Evolutionary conservation across 2,329 filamentous ascomycete genomes (phyloP), one percentile per base, ranked within the genome.

Genomic region (Fusarium paranaense): DNA sequence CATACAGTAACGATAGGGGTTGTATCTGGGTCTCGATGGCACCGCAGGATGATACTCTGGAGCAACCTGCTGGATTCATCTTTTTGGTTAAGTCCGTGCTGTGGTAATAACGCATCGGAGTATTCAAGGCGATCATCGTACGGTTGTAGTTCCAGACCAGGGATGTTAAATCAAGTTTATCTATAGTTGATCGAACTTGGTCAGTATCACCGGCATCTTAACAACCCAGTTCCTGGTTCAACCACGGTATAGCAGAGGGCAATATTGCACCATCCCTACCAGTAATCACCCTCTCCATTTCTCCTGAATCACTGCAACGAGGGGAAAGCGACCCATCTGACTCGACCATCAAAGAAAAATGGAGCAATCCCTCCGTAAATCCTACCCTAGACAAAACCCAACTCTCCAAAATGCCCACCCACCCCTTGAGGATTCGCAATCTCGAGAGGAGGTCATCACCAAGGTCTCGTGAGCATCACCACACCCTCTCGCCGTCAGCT

Each of bases 391-490:
- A 72, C 60, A 42, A 33, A 20, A 16, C 11, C 3, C 60, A 47
- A 20, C 27, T 47, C 42, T 27, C 42, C 14, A 47, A 27, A 25
- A 14, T 45, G 22, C 7, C 42, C 42, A 16, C 25, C 71, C 71
- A 68, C 67, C 71, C 27, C 10, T 52, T 52, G 47, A 8, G 64
- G 27, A 52, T 52, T 52, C 27, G 54, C 45, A 69, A 56, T 35
- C 57, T 67, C 63, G 64, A 37, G 61, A 47, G 50, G 38, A 72
- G 45, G 47, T 72, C 71, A 72, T 56, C 68, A 69, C 59, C 62
- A 62, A 40, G 71, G 68, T 74, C 71, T 59, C 69, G 71, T 74
- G 72, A 74, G 62, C 61, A 52, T 72, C 62, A 74, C 32, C 68
- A 74, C 71, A 73, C 71, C 71, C 71, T 66, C 61, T 40, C 27